Base-by-base conservation (phyloP, 306 rosid species). In the Cucurbita moschata region DNA sequence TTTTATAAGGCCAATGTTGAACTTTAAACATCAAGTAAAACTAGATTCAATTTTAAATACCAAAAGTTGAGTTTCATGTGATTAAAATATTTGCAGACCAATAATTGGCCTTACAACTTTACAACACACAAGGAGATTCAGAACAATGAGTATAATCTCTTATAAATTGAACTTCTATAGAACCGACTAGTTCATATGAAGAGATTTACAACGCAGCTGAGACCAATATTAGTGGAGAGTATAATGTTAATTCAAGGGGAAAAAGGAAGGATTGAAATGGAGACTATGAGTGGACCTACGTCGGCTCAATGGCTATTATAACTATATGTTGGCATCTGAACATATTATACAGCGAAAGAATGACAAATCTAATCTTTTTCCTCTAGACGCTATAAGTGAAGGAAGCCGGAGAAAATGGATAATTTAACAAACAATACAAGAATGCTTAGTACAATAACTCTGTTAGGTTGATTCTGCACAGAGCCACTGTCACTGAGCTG, bases 401-500 rank as follows among this genome's bases (percentile, higher is more conserved):
- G 79, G 75, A 76, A 75, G 83, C 81, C 65, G 75, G 75, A 73
- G 67, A 75, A 78, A 54, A 87, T 71, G 6, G 81, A 66, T 77
- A 81, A 7, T 63, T 76, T 72, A 44, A 86, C 15, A 37, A 88
- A 64, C 77, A 85, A 83, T 59, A 89, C 87, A 65, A 86, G 47
- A 42, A 89, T 11, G 76, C 79, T 67, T 62, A 73, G 71, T 50
- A 82, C 70, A 57, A 64, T 2, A 64, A 72, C 77, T 76, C 70
- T 73, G 79, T 73, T 54, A 26, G 78, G 82, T 54, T 82, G 71
- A 10, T 60, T 78, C 26, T 44, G 82, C 44, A 79, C 35, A 61
- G 88, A 85, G 71, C 63, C 76, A 85, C 84, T 72, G 7, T 84
- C 82, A 59, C 92, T 82, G 5, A 86, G 26, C 71, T 91, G 87